Evolutionary conservation across 2,329 filamentous ascomycete species (phyloP).

Genomic region (Diaporthe amygdali): DNA sequence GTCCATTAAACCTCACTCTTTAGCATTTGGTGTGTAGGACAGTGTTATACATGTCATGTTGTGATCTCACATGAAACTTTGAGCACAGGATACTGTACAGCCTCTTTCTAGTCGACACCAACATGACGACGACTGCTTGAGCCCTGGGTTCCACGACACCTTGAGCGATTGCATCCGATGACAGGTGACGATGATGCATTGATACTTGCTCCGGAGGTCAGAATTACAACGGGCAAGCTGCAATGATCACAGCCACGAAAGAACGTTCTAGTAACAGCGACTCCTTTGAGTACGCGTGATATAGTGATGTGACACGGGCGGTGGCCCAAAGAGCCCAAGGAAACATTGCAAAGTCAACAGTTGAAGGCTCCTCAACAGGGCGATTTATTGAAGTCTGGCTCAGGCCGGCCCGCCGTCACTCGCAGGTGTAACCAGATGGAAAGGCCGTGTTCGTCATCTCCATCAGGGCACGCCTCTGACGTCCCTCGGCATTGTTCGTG

Average conservation of each 20-base stretch:
- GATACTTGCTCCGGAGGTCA: no score
- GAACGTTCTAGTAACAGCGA: not conserved
- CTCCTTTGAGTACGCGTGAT: not conserved
- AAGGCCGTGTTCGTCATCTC: not conserved
- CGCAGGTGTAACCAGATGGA: constrained; percentile 12
- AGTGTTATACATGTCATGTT: not conserved
- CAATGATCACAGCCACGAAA: not conserved
- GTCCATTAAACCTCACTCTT: not conserved
- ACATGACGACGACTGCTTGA: not conserved
- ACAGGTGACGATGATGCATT: not conserved
- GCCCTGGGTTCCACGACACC: not conserved
- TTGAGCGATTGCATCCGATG: not conserved
- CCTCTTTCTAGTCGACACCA: not conserved
- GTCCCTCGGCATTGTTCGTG: not conserved
- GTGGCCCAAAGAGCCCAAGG: not conserved
- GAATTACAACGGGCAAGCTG: not conserved
- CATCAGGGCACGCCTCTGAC: not conserved
- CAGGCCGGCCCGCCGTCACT: not conserved
- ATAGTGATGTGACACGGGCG: not conserved
- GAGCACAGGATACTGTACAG: not conserved
- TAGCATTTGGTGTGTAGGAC: no score
- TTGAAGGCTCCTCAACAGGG: constrained; percentile 7
- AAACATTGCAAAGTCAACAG: not conserved
- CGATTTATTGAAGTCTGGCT: constrained; percentile 17
- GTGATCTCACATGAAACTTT: not conserved